Base-by-base conservation (phyloP, 176 grass and related monocot species). In the Carex myosuroides region DNA sequence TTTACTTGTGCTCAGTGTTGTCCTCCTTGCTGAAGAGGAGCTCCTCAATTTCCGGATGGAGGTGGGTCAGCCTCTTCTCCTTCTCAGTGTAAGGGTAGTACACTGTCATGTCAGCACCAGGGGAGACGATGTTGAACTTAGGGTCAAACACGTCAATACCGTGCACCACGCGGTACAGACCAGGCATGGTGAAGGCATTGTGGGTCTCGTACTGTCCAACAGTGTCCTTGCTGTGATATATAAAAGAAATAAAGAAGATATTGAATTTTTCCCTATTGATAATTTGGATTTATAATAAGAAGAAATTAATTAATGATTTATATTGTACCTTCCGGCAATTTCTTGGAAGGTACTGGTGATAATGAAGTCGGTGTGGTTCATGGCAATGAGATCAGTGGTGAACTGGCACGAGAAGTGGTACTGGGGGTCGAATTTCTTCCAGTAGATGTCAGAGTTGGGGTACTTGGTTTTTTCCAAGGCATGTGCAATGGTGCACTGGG, bases 301-400 rank as follows among this genome's bases (percentile, higher is more conserved):
- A 39, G 37, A 39, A 5, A 48, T 7, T 4, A 30, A 18, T 52
- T 68, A 29, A 83, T 32, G 4, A 65, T 83, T 54, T 16, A 32
- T 68, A 56, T 54, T 2, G 44, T 87, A 94, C 95, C 95, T 98
- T 93, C 95, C 95, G 17, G 95, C 95, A 3, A 98, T 98, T 89
- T 98, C 95, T 94, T 98, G 95, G 89, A 94, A 98, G 82, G 95
- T 98, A 64, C 92, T 94, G 76, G 95, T 98, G 39, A 98, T 98
- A 54, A 98, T 98, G 89, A 98, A 98, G 87, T 98, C 95, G 7
- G 95, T 86, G 54, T 93, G 91, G 69, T 98, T 98, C 95, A 98
- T 98, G 42, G 95, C 95, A 29, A 94, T 92, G 61, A 98, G 73
- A 50, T 98, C 95, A 75, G 95, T 92, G 8, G 95, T 98, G 89